phyloP scores from a whole-genome alignment of 768 basidiomycete genomes.

The Obba rivulosa region DNA sequence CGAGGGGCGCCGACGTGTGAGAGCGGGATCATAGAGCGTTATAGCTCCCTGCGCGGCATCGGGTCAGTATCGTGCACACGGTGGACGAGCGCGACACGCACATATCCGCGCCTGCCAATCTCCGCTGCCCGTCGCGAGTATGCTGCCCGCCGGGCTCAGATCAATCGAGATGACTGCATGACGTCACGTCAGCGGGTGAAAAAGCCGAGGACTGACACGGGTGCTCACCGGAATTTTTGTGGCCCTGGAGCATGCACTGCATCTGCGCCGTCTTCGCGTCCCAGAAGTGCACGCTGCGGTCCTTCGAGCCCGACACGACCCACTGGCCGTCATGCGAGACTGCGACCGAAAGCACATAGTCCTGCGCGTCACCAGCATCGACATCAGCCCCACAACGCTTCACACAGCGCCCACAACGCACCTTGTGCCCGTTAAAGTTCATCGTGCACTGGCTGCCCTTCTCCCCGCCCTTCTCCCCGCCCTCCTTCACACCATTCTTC shows the following conservation, averaged over 20 bases:
- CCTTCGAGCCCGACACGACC: constrained; percentile 95
- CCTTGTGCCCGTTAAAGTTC: constrained; percentile 88
- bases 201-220: neutral
- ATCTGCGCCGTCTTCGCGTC: constrained; percentile 73
- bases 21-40: constrained; percentile 11
- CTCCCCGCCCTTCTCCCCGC: constrained; percentile 28
- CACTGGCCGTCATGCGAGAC: constrained; percentile 90
- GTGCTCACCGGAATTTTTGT: constrained; percentile 58
- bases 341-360: constrained; percentile 69
- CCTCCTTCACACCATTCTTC: constrained; percentile 27
- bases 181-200: neutral
- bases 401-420: too few relatives aligned
- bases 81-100: too few relatives aligned
- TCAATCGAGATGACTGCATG: constrained; percentile 65
- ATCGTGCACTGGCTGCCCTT: constrained; percentile 59
- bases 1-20: neutral
- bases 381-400: neutral
- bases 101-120: constrained; percentile 72
- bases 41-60: constrained; percentile 17
- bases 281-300: constrained; percentile 94
- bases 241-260: constrained; percentile 90
- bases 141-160: constrained; percentile 52
- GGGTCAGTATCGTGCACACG: neutral
- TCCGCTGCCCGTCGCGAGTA: constrained; percentile 66
- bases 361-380: constrained; percentile 30